Base-by-base conservation (phyloP, 305 asterid genomes). In the Vinca major region DNA sequence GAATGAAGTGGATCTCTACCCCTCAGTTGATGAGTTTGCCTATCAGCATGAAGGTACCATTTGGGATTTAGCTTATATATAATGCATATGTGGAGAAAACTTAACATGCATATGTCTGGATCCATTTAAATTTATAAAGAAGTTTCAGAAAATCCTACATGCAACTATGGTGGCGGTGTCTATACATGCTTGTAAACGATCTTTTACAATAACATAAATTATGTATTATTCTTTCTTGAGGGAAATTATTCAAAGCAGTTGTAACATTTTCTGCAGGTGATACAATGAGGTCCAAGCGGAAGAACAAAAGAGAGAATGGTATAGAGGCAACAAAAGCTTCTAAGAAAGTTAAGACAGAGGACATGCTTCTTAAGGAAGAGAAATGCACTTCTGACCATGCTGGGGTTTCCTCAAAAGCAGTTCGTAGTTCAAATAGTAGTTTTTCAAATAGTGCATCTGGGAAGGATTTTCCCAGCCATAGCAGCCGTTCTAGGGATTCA, bases 291-390 rank as follows among this genome's bases (percentile, higher is more conserved):
- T 52, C 81, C 26, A 88, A 86, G 82, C 77, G 69, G 73, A 84
- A 75, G 81, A 83, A 71, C 88, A 85, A 76, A 72, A 82, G 82
- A 52, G 96, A 80, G 73, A 70, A 79, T 72, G 96, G 78, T 73
- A 51, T 68, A 66, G 96, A 86, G 65, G 82, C 77, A 73, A 76
- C 81, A 48, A 83, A 89, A 78, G 80, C 85, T 76, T 82, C 83
- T 70, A 94, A 89, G 86, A 89, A 91, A 81, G 64, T 81, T 17
- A 89, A 88, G 82, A 75, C 83, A 12, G 91, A 83, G 73, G 89
- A 82, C 66, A 62, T 72, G 11, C 81, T 45, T 69, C 48, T 75
- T 79, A 82, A 80, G 71, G 85, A 85, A 64, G 89, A 80, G 73
- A 83, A 80, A 0, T 26, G 33, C 33, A 26, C 33, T 80, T 78